Evolutionary conservation across 352 stramenopile species (phyloP), one percentile per base, ranked within the genome.

Genomic region (Labyrinthula sp.): DNA sequence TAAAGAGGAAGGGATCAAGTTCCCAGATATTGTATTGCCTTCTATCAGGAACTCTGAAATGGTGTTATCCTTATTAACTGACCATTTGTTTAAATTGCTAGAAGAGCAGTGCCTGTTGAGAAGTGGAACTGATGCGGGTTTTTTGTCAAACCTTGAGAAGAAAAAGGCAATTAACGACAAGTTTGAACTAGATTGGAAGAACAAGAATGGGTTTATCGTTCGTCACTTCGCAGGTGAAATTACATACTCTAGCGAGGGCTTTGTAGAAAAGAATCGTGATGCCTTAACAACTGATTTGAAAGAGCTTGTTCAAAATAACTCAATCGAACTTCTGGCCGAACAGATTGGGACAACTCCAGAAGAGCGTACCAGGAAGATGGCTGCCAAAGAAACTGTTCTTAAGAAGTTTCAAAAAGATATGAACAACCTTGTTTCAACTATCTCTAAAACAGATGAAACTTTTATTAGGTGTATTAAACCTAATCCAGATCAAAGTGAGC

Each of bases 381-480:
- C n/a, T n/a, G n/a, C n/a, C n/a, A n/a, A n/a, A n/a, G n/a, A n/a
- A n/a, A n/a, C n/a, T n/a, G n/a, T n/a, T n/a, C n/a, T n/a, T n/a
- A n/a, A n/a, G n/a, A n/a, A n/a, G n/a, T n/a, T n/a, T n/a, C n/a
- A n/a, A n/a, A 38, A 31, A 45, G 5, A 18, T 31, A 73, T 95
- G 12, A 69, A 78, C 23, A 91, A 83, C 12, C 73, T 97, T 25
- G 77, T 87, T 47, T 66, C 69, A 9, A 94, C 83, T 0, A 72
- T 76, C 83, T 95, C 55, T n/a, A n/a, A n/a, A n/a, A n/a, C n/a
- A n/a, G n/a, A n/a, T n/a, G n/a, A n/a, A n/a, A n/a, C n/a, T n/a
- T 98, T 95, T 61, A 78, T 97, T n/a, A 72, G 87, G 8, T 96
- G 87, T 62, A 72, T 98, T 30, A 96, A 97, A 64, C 87, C 89